Base-by-base conservation (phyloP, 2,329 filamentous ascomycete genomes). In the Coniochaeta hoffmannii region DNA sequence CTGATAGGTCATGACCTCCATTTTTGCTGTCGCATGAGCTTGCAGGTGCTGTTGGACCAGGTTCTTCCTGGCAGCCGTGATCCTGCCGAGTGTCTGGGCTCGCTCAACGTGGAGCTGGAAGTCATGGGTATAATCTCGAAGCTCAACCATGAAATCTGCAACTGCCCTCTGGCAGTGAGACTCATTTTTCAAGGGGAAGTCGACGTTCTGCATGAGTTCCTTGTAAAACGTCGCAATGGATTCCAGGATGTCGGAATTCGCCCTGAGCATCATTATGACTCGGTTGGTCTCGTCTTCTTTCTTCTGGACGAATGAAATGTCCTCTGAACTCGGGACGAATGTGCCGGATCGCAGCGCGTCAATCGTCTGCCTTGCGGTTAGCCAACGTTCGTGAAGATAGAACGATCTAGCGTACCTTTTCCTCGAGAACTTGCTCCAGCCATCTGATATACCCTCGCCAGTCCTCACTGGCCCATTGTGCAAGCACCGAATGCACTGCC, bases 371-470 rank as follows among this genome's bases (percentile, higher is more conserved):
- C 34, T 5, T 36, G 57, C 1, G 30, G 58, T 35, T 67, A 69
- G 30, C n/a, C 53, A 53, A 19, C 8, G 36, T 15, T 10, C 46
- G 3, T 22, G 9, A 11, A n/a, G 22, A 32, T 4, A 2, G 14
- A 7, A 7, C 12, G n/a, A 24, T n/a, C 11, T 10, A 31, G 5
- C 15, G n/a, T 19, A 50, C 46, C 26, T 50, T 58, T 62, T 59
- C 59, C 26, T 57, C 53, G 1, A 63, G 44, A 11, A 46, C 55
- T 9, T 64, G 60, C 57, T 76, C 73, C 0, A 76, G 62, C 64
- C 64, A 72, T n/a, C 64, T 58, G 17, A 76, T 66, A 56, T 75
- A 73, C 61, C 65, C 66, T 31, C 71, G 64, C 73, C 73, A 76
- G 17, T 71, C 67, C 56, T 73, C 70, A 0, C 60, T 67, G 3